Base-by-base conservation (phyloP, 2,329 filamentous ascomycete genomes). In the Hypocreales sp. region DNA sequence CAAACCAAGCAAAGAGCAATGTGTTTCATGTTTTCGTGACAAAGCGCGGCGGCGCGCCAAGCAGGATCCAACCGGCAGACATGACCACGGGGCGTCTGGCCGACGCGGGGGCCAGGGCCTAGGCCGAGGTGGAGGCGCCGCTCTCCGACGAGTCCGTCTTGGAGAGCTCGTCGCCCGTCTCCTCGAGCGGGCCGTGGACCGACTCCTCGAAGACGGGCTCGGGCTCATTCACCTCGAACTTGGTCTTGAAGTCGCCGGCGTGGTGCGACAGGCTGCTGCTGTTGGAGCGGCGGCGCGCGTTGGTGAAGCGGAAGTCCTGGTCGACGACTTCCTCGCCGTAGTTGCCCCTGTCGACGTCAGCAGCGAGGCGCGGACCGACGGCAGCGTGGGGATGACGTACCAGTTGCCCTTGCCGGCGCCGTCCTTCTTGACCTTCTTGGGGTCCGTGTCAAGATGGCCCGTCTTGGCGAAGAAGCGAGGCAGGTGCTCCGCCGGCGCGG, bases 341-440 rank as follows among this genome's bases (percentile, higher is more conserved):
- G 35, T 67, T 70, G 44, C 90, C 90, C 87, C 86, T 94, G 37
- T 24, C n/a, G n/a, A n/a, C n/a, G n/a, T n/a, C n/a, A n/a, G n/a
- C n/a, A n/a, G n/a, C n/a, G n/a, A n/a, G n/a, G n/a, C n/a, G n/a
- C n/a, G n/a, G n/a, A n/a, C n/a, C n/a, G n/a, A n/a, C n/a, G n/a
- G n/a, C n/a, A n/a, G n/a, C n/a, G n/a, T n/a, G n/a, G n/a, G n/a
- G n/a, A n/a, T n/a, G 18, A 46, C 77, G 55, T 70, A 93, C 87
- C 87, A 98, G 57, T 94, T 94, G 49, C 79, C 83, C 56, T 81
- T 86, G 41, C 87, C 87, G 40, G 71, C 79, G 37, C 87, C 87
- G 47, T 92, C 81, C 65, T 98, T 98, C 75, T 98, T 98, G 50
- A 79, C 77, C 66, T 92, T 90, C 56, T 82, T 84, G 35, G 90